These are phyloP conservation scores for Lyophyllum decastes DNA, from an alignment of 768 basidiomycete genomes.

Conservation along the genomic window DNA sequence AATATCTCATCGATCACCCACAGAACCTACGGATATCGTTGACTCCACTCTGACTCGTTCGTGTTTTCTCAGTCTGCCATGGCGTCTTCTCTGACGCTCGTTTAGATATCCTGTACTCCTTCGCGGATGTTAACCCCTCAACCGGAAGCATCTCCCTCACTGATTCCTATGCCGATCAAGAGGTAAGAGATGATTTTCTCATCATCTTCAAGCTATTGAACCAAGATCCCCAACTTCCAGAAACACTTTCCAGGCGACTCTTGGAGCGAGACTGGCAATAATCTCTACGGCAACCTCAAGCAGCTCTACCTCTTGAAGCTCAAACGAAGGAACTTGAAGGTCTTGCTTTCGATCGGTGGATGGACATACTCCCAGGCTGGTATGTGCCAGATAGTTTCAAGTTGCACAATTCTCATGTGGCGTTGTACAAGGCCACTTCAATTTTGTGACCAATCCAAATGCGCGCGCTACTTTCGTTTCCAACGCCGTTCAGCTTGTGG, in stretches of 20 bases:
- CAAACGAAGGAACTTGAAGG: slow-evolving; percentile 53
- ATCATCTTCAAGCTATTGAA: slow-evolving; percentile 14
- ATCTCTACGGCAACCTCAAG: slow-evolving; percentile 81
- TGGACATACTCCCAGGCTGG: slow-evolving; percentile 72
- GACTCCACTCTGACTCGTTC: slow-evolving; percentile 62
- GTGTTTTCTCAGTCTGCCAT: slow-evolving; percentile 14
- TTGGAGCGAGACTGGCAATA: slow-evolving; percentile 75
- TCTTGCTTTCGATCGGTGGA: slow-evolving; percentile 55
- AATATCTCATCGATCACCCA: slow-evolving; percentile 1
- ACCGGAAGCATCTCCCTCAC: slow-evolving; percentile 67
- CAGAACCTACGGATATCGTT: slow-evolving; percentile 68
- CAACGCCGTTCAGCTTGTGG: slow-evolving; percentile 61
- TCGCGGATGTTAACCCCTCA: slow-evolving; percentile 67
- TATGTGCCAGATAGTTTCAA: slow-evolving; percentile 13
- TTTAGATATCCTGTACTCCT: slow-evolving; percentile 72
- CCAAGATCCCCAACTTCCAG: slow-evolving; percentile 29
- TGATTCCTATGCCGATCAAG: slow-evolving; percentile 73
- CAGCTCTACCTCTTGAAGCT: slow-evolving; percentile 69
- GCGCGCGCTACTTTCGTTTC: slow-evolving; percentile 59
- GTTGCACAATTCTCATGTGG: background rate
- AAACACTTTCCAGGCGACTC: slow-evolving; percentile 74
- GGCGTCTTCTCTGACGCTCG: background rate
- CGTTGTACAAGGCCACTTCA: slow-evolving; percentile 52
- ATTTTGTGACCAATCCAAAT: slow-evolving; percentile 54
- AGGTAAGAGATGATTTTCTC: slow-evolving; percentile 35